Conservation (phyloP, 2,329 filamentous ascomycete species). For the Colletotrichum karsti region DNA sequence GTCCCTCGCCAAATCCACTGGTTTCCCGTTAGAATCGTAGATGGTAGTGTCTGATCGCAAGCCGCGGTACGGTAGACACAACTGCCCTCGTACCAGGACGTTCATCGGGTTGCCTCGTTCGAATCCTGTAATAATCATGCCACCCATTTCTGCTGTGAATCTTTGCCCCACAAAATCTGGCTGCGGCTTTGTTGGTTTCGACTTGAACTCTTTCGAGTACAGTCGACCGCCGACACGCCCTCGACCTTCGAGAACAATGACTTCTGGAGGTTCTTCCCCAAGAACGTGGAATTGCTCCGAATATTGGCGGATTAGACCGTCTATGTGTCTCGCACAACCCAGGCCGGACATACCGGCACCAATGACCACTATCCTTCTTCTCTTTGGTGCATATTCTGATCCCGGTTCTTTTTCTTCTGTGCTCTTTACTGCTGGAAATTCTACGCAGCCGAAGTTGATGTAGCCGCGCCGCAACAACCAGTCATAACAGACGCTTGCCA, state of each 20-base stretch:
- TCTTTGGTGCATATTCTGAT: slow-evolving; percentile 41
- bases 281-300: slow-evolving; percentile 70
- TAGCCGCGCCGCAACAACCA: slow-evolving; percentile 93
- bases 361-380: slow-evolving; percentile 81
- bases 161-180: slow-evolving; percentile 64
- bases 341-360: slow-evolving; percentile 95
- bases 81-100: slow-evolving; percentile 87
- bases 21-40: slow-evolving; percentile 82
- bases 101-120: slow-evolving; percentile 95
- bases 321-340: slow-evolving; percentile 89
- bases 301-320: slow-evolving; percentile 86
- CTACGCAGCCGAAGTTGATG: slow-evolving; percentile 94
- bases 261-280: slow-evolving; percentile 74
- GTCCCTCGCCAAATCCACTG: slow-evolving; percentile 83
- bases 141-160: slow-evolving; percentile 94
- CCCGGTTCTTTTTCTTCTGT: slow-evolving; percentile 48
- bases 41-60: slow-evolving; percentile 84
- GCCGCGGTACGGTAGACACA: slow-evolving; percentile 86
- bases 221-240: slow-evolving; percentile 90
- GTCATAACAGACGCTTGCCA: slow-evolving; percentile 88
- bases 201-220: slow-evolving; percentile 79
- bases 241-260: slow-evolving; percentile 87
- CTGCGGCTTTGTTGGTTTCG: slow-evolving; percentile 61
- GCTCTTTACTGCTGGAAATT: slow-evolving; percentile 60
- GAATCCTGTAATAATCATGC: slow-evolving; percentile 98